Evolutionary conservation across 495 filamentous ascomycete genomes (phyloP).

Genomic region (Talaromyces liani): DNA sequence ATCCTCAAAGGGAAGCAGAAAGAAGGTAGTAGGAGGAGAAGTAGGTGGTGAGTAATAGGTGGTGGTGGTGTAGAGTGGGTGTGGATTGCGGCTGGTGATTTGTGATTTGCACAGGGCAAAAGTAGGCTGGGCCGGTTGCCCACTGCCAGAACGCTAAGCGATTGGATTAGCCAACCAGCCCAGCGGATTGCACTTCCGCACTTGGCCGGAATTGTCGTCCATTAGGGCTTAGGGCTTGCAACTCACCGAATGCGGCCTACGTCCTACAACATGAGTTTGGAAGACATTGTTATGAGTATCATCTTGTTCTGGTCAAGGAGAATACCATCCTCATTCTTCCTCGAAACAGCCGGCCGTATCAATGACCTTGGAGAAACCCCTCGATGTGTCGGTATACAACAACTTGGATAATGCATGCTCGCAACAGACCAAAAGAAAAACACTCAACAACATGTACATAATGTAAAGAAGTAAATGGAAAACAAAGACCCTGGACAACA

Average conservation of each 20-base stretch:
- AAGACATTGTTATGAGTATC: too few species aligned
- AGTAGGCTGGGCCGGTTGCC: background rate
- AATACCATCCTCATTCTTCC: background rate
- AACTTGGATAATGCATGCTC: background rate
- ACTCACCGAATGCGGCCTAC: background rate
- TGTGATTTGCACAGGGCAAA: slow-evolving; percentile 4
- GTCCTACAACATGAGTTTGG: background rate
- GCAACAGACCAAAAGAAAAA: background rate
- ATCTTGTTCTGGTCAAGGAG: background rate
- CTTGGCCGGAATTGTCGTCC: slow-evolving; percentile 2
- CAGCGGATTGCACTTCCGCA: slow-evolving; percentile 5
- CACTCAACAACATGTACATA: slow-evolving; percentile 1
- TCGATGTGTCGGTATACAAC: background rate
- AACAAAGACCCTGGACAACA: background rate
- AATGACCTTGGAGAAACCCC: background rate
- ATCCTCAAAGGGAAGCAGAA: slow-evolving; percentile 9
- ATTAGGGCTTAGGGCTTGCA: slow-evolving; percentile 8
- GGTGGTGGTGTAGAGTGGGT: background rate
- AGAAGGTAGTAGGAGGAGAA: background rate
- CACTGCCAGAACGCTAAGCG: slow-evolving; percentile 6
- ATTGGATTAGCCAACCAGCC: slow-evolving; percentile 9
- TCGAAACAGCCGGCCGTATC: background rate
- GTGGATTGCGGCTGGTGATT: background rate
- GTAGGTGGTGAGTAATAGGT: background rate
- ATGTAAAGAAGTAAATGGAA: background rate